Evolutionary conservation across 2,329 filamentous ascomycete species (phyloP), one percentile per base, ranked within the genome.

Genomic region (Cercospora sesami): DNA sequence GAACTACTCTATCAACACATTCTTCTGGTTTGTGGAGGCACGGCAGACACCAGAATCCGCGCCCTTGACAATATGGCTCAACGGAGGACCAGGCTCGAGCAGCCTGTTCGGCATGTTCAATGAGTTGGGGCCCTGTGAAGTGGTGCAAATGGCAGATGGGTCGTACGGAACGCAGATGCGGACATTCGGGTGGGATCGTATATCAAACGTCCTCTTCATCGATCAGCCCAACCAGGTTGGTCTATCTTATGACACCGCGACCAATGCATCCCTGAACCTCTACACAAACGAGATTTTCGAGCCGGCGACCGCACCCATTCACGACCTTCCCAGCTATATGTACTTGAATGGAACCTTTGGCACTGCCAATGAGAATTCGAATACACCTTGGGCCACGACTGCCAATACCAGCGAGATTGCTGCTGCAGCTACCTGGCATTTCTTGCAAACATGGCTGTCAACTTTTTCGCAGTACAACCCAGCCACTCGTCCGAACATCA

Each of bases 201-300:
- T 80, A 57, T 85, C 84, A 36, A 88, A 88, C 72, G 80, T 88
- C 75, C 80, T 89, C 59, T 89, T 86, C 75, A 84, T 89, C 67
- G 83, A 84, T 61, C 78, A 93, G 86, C 89, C 89, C 26, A 89
- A 89, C 69, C 89, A 92, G 78, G 86, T 92, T 60, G 87, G 87
- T 28, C 89, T 90, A 71, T 91, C 89, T 1, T 89, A 87, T 75
- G 91, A 93, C 74, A 83, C 83, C 28, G 81, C 84, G 7, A 87
- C 85, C 8, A 89, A 92, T 73, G 85, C 86, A 16, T 89, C 88
- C 6, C 75, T 88, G 23, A 79, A 86, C 23, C 78, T 87, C 18
- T 69, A 83, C 36, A 80, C 79, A 2, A 78, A 77, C 42, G 75
- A 78, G 12, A 75, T 83, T 36, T 80, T 79, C 57, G 77, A 81